Base-by-base conservation (phyloP, 2,329 filamentous ascomycete genomes). In the Cladosporium sp. region DNA sequence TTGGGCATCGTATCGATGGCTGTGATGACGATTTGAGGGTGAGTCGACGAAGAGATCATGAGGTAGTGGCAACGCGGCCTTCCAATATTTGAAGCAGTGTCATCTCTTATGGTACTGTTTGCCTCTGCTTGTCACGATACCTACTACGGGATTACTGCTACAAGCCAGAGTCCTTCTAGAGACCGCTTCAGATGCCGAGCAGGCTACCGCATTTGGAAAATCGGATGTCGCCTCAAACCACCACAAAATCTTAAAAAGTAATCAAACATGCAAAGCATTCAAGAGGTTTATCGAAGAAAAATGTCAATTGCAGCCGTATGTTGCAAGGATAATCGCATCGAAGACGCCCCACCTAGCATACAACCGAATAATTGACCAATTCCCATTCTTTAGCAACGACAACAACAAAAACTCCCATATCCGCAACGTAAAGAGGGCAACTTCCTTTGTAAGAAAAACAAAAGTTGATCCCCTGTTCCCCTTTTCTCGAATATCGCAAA, bases 271-370 rank as follows among this genome's bases (percentile, higher is more conserved):
- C 37, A 44, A 28, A 28, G 16, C 12, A 18, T 52, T 52, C 49
- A 53, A 53, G 16, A 40, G 6, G 6, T n/a, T 28, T 53, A 53
- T 53, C 28, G 52, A 62, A 56, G 52, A 40, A 46, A 63, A 63
- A 55, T 46, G 61, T 62, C 31, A 63, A 56, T 63, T 44, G 50
- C 49, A 56, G 61, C 61, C 61, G 49, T 63, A 63, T 63, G 31
- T 56, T 37, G 61, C 61, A 63, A 63, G 61, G 61, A 63, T 63
- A 63, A 63, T 63, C 35, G 61, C 61, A 63, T 63, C 61, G 61
- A 63, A 46, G 61, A 63, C 61, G 61, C 61, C 60, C 40, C n/a
- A 21, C 52, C 33, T 56, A 63, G 61, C 61, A 63, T 63, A 63
- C 61, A 63, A 62, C 60, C 59, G 60, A 55, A 55, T 23, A 12